A percentile compares a stretch with the other conserved stretches of the same genome.
Conservation (phyloP, 495 filamentous ascomycete species). For the Tricharina praecox region DNA sequence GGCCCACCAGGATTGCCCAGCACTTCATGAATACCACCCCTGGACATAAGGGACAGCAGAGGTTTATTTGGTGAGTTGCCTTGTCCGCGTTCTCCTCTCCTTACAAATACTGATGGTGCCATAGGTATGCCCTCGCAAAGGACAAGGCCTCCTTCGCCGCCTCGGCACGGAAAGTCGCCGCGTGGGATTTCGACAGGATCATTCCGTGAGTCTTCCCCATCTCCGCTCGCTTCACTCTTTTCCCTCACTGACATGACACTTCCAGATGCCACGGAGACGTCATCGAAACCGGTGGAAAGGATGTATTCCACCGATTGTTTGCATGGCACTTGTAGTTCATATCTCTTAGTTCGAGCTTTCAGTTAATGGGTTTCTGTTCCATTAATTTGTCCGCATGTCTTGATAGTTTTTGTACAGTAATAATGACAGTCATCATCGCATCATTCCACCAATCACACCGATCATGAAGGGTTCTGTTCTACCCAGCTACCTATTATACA, state of each 20-base stretch:
- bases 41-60: conserved; percentile 53
- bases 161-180: conserved; percentile 48
- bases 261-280: conserved; percentile 63
- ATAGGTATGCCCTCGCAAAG: conserved; percentile 55
- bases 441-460: no score
- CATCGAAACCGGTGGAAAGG: conserved; percentile 59
- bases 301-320: conserved; percentile 63
- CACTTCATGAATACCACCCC: conserved; percentile 44
- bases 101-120: no score
- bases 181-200: conserved; percentile 75
- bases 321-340: conserved; percentile 45
- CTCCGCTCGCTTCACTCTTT: no score
- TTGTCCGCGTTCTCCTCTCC: no score
- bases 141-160: conserved; percentile 53
- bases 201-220: conserved; percentile 47
- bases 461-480: no score
- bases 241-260: no score
- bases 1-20: conserved; percentile 46
- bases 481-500: no score
- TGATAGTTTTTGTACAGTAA: no score
- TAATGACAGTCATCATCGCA: no score
- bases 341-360: no score
- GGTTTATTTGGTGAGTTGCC: conserved; percentile 63
- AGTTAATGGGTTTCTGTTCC: no score
- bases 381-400: no score